Conservation (phyloP, 805 yeast genomes). For the Ascoidea rubescens region DNA sequence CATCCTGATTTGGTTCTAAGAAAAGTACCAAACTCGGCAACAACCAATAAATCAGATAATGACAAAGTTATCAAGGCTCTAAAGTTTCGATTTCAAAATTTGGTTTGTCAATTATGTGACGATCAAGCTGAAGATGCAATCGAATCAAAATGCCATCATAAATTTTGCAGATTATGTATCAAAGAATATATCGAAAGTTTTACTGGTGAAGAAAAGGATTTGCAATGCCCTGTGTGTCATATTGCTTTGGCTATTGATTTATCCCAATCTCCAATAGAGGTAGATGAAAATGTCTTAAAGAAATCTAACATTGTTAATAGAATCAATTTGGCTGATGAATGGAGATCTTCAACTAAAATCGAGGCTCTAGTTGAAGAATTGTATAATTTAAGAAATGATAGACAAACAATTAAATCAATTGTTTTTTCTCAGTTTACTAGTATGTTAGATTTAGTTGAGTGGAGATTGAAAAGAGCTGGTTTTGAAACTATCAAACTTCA, state of each 20-base stretch:
- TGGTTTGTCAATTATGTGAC: slow-evolving; percentile 87
- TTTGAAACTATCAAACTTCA: slow-evolving; percentile 87
- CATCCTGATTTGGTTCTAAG: slow-evolving; percentile 93
- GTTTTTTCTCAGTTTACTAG: slow-evolving; percentile 96
- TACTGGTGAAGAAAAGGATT: slow-evolving; percentile 28
- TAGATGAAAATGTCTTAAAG: slow-evolving; percentile 38
- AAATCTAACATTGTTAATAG: slow-evolving; percentile 67
- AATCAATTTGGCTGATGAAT: slow-evolving; percentile 64
- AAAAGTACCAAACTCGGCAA: slow-evolving; percentile 28
- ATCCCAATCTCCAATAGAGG: slow-evolving; percentile 72
- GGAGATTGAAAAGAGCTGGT: slow-evolving; percentile 92
- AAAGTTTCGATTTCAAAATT: slow-evolving; percentile 24
- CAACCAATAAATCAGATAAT: slow-evolving; percentile 15
- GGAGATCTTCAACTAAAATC: slow-evolving; percentile 93
- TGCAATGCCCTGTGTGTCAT: slow-evolving; percentile 94
- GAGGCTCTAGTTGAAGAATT: slow-evolving; percentile 93
- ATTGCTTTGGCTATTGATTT: slow-evolving; percentile 84
- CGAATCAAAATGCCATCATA: slow-evolving; percentile 86
- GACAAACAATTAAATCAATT: slow-evolving; percentile 84
- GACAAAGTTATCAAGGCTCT: slow-evolving; percentile 18
- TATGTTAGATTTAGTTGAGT: slow-evolving; percentile 90
- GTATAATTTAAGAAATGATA: slow-evolving; percentile 72
- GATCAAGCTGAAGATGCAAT: slow-evolving; percentile 98
- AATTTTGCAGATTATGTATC: slow-evolving; percentile 85
- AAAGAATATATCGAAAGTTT: slow-evolving; percentile 79